Base-by-base conservation (phyloP, 257 asterid genomes). In the Phtheirospermum japonicum region DNA sequence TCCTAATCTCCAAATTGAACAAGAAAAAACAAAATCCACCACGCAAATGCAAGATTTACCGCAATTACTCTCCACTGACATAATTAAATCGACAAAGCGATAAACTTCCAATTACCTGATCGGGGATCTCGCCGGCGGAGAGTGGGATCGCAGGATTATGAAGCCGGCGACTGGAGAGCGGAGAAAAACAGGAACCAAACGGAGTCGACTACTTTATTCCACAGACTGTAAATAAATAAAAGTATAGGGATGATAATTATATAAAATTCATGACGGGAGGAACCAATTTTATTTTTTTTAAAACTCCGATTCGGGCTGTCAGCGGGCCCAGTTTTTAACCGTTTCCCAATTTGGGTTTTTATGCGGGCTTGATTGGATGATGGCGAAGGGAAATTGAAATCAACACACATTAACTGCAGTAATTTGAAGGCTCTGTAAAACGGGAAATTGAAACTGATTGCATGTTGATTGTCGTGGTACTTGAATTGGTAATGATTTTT, bases 81-180 rank as follows among this genome's bases (percentile, higher is more conserved):
- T 3, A 36, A 68, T 46, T 11, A 9, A 68, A 66, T 42, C 45
- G 23, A 9, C 18, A 59, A 65, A 68, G 54, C 51, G 18, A 28
- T 11, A 19, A 49, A 49, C 10, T 10, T 2, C 1, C 0, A 55
- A 43, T 51, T 63, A 78, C 86, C 85, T 76, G 50, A 70, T 74
- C 75, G 76, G 73, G 76, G 85, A 83, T 79, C 85, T 74, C 73
- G 71, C 76, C 81, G 75, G 70, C 76, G 36, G 61, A 52, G 53
- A 49, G 30, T 7, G 64, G 63, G 65, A 66, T 43, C 57, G 63
- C 70, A 54, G 51, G 59, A 34, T 50, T 32, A 17, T 20, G 33
- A 79, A 62, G 73, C 73, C 76, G 75, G 75, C 75, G 79, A 76
- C 68, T 76, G 53, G 72, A 62, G 56, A 36, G 2, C 23, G 56